Evolutionary conservation across 1,284 basidiomycete genomes (phyloP).

Genomic region (Pseudozyma sp.): DNA sequence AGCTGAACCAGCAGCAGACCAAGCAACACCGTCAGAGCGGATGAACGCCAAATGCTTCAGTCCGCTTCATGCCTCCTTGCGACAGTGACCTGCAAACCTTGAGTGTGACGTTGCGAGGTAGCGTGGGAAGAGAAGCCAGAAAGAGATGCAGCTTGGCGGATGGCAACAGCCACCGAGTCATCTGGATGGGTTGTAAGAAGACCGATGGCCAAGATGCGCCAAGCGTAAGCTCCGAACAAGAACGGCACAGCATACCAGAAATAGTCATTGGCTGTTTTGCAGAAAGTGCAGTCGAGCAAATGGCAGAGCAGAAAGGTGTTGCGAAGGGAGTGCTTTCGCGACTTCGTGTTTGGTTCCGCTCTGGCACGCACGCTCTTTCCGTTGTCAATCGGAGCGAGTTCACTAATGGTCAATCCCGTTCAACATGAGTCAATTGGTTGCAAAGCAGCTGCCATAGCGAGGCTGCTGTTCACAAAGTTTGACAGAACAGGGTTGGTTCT

Average conservation of each 20-base stretch:
- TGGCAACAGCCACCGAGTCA: constrained; percentile 41
- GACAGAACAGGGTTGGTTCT: no score
- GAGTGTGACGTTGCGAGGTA: neutral
- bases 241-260: constrained; percentile 41
- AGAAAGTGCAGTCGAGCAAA: constrained; percentile 46
- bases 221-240: constrained; percentile 29
- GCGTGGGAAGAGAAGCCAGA: constrained; percentile 3
- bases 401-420: no score
- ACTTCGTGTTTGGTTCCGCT: no score
- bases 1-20: constrained; percentile 22
- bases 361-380: no score
- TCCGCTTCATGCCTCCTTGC: constrained; percentile 20
- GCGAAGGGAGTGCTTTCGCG: constrained; percentile 34
- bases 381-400: no score
- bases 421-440: no score
- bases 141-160: constrained; percentile 26
- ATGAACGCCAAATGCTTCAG: constrained; percentile 30
- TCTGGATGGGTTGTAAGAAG: constrained; percentile 37
- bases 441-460: no score
- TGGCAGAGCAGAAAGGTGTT: constrained; percentile 25
- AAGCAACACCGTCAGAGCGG: constrained; percentile 17
- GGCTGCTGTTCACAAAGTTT: no score
- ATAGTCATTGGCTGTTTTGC: constrained; percentile 31
- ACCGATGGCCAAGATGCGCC: constrained; percentile 45
- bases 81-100: neutral